Conservation (phyloP, 306 rosid species). For the Prosopis cineraria region DNA sequence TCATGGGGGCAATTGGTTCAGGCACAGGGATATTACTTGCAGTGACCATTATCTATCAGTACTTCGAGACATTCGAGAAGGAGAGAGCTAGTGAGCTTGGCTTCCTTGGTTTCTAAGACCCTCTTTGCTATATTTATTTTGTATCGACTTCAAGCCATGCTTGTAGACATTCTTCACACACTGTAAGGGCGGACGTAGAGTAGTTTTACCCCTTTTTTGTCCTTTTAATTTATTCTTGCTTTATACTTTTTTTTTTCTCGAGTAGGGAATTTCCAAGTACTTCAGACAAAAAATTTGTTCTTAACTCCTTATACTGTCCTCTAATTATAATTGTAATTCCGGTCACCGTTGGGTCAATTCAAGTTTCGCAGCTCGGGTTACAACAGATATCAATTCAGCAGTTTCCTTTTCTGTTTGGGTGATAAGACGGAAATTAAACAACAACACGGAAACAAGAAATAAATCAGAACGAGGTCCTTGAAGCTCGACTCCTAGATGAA, state of each 20-base stretch:
- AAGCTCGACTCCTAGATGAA: too few relatives aligned
- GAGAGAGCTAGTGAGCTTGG: slow-evolving; percentile 93
- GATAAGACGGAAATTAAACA: too few relatives aligned
- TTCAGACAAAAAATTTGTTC: slow-evolving; percentile 17
- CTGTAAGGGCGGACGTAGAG: slow-evolving; percentile 41
- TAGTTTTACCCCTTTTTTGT: slow-evolving; percentile 35
- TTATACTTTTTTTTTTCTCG: slow-evolving; percentile 21
- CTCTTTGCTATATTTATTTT: slow-evolving; percentile 34
- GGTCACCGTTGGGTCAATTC: slow-evolving; percentile 12
- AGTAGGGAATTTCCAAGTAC: slow-evolving; percentile 28
- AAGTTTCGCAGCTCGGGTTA: neutral
- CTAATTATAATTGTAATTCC: slow-evolving; percentile 22
- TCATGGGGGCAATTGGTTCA: slow-evolving; percentile 95
- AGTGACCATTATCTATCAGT: slow-evolving; percentile 89
- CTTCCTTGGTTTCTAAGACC: slow-evolving; percentile 75
- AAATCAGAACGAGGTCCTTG: too few relatives aligned
- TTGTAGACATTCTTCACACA: slow-evolving; percentile 48
- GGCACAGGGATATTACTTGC: slow-evolving; percentile 93
- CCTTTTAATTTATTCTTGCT: neutral
- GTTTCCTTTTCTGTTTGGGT: too few relatives aligned
- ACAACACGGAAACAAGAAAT: too few relatives aligned
- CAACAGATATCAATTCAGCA: neutral
- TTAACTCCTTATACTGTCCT: neutral
- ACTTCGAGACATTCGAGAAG: slow-evolving; percentile 89
- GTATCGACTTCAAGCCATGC: slow-evolving; percentile 37